A percentile compares a stretch with the other conserved stretches of the same genome.
Evolutionary conservation across 208 protist genomes (phyloP).

Genomic region (Sergeia podlipaevii): DNA sequence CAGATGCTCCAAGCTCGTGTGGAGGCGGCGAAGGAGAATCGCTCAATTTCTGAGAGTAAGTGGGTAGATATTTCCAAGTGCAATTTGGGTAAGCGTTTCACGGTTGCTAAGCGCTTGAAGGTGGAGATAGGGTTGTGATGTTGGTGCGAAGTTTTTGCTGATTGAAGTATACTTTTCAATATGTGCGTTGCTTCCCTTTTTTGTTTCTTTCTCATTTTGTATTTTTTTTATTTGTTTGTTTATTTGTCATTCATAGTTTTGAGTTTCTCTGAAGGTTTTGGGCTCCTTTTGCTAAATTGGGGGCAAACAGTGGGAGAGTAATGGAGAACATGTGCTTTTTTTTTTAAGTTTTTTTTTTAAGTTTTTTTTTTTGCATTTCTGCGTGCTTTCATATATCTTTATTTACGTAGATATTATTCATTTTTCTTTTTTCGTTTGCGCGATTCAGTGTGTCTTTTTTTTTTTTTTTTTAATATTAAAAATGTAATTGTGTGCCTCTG

Average conservation of each 20-base stretch:
- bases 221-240: conserved; percentile 5
- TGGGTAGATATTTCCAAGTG: too few relatives aligned
- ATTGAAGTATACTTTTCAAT: conserved; percentile 14
- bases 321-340: background rate
- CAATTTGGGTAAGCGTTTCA: too few relatives aligned
- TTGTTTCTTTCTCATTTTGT: background rate
- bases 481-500: too few relatives aligned
- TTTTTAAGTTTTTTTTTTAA: background rate
- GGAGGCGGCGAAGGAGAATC: conserved; percentile 9
- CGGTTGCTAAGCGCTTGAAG: too few relatives aligned
- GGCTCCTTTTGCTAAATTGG: background rate
- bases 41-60: background rate
- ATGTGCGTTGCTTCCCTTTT: conserved; percentile 8
- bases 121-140: too few relatives aligned
- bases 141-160: too few relatives aligned
- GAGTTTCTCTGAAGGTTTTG: background rate
- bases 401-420: too few relatives aligned
- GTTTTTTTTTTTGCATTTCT: conserved; percentile 1
- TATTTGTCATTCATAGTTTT: background rate
- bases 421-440: too few relatives aligned
- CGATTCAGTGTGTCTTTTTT: too few relatives aligned
- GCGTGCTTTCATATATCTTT: background rate
- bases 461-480: too few relatives aligned
- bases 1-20: conserved; percentile 11
- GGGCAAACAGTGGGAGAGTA: too few relatives aligned